These are phyloP conservation scores for Fusarium siculi DNA, from an alignment of 2,329 filamentous ascomycete genomes.

Conservation along the genomic window DNA sequence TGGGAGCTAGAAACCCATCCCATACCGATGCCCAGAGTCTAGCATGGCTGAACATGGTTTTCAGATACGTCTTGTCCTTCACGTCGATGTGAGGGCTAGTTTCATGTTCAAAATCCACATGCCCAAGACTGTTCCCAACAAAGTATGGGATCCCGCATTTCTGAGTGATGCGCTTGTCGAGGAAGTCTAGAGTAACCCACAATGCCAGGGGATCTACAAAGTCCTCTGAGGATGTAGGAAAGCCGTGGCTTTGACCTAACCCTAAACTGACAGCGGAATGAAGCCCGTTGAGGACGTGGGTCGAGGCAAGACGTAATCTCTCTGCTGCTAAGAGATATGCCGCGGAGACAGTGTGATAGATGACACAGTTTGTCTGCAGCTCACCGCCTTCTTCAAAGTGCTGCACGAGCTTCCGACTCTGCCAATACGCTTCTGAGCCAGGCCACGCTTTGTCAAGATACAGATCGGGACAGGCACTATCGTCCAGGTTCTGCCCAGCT, in stretches of 20 bases:
- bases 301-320: neutral
- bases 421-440: neutral
- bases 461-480: accelerated
- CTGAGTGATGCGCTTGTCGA: neutral
- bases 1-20: neutral
- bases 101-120: neutral
- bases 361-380: neutral
- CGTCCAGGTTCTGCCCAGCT: neutral
- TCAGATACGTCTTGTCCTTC: neutral
- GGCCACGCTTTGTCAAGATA: neutral
- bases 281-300: neutral
- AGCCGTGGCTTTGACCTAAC: neutral
- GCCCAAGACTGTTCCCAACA: neutral
- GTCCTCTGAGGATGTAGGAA: neutral
- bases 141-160: neutral
- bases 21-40: neutral
- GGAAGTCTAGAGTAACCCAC: neutral
- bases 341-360: neutral
- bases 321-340: neutral
- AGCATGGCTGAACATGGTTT: neutral
- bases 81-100: neutral
- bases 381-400: neutral
- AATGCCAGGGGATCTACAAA: neutral
- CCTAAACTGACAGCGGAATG: neutral
- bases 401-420: neutral